A percentile compares a stretch with the other conserved stretches of the same genome.
Conservation (phyloP, 768 basidiomycete genomes). For the Coprinellus micaceus region DNA sequence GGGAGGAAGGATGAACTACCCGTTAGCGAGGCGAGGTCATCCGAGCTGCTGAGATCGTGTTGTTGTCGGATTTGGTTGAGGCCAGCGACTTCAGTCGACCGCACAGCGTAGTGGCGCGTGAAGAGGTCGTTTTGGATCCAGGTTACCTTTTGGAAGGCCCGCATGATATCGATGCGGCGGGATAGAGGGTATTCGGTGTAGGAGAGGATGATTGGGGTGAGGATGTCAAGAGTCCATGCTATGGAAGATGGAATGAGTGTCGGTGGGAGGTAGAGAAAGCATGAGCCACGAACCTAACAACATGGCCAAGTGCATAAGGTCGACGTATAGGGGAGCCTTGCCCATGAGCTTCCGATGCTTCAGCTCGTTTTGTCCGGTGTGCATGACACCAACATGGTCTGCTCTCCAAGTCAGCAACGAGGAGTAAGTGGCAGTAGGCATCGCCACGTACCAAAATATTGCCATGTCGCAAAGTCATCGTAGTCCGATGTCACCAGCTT, state of each 20-base stretch:
- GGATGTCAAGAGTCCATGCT: constrained; percentile 9
- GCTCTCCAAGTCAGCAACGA: not conserved
- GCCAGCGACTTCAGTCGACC: constrained; percentile 8
- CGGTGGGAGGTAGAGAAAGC: not conserved
- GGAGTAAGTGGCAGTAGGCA: not conserved
- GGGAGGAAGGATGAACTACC: not conserved
- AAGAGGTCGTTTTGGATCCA: constrained; percentile 13
- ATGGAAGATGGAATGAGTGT: not conserved
- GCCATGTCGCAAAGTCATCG: constrained; percentile 11
- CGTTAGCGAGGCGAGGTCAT: not conserved
- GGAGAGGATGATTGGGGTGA: constrained; percentile 8
- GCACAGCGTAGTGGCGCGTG: constrained; percentile 11
- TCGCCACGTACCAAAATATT: constrained; percentile 8
- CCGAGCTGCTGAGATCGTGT: constrained; percentile 3
- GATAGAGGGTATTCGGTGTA: constrained; percentile 6
- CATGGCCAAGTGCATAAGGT: constrained; percentile 7
- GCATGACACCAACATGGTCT: constrained; percentile 9
- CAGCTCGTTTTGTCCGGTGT: constrained; percentile 5
- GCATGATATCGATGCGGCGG: constrained; percentile 8
- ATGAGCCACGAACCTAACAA: constrained; percentile 1
- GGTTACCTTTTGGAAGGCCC: constrained; percentile 10
- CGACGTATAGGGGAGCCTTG: constrained; percentile 6
- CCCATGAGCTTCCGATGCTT: constrained; percentile 11
- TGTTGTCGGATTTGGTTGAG: not conserved
- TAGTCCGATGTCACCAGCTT: constrained; percentile 10